Conservation (phyloP, 108 stramenopile genomes). For the Skeletonema costatum region DNA sequence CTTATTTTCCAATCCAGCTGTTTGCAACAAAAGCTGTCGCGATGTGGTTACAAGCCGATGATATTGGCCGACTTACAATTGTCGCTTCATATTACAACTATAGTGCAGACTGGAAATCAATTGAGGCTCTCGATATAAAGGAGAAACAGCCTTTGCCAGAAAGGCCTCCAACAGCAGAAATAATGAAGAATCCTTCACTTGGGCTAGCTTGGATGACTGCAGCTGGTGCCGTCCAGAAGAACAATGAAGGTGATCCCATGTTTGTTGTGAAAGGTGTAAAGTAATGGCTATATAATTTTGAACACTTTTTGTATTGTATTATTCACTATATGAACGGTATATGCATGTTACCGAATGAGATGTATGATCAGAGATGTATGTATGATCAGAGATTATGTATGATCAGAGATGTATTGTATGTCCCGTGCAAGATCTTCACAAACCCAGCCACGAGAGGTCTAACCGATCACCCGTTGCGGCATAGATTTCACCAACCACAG, state of each 20-base stretch:
- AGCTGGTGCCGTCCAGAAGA: slow-evolving; percentile 57
- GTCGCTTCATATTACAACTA: slow-evolving; percentile 77
- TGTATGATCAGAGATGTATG: no score
- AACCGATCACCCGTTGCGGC: slow-evolving; percentile 3
- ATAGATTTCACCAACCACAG: slow-evolving; percentile 26
- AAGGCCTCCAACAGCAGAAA: slow-evolving; percentile 53
- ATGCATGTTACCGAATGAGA: neutral
- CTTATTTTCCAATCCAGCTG: neutral
- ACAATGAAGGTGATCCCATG: slow-evolving; percentile 70
- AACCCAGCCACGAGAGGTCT: slow-evolving; percentile 20
- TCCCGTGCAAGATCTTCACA: neutral
- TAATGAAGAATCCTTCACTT: slow-evolving; percentile 55
- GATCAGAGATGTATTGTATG: no score
- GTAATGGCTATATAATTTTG: neutral
- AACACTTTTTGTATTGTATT: neutral
- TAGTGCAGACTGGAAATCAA: slow-evolving; percentile 54
- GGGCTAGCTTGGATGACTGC: slow-evolving; percentile 70
- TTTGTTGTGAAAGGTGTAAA: slow-evolving; percentile 76
- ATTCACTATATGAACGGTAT: neutral
- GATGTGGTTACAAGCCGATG: slow-evolving; percentile 84
- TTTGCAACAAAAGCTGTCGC: slow-evolving; percentile 74
- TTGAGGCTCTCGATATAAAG: slow-evolving; percentile 72
- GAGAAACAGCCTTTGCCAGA: slow-evolving; percentile 42
- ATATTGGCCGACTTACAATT: slow-evolving; percentile 68
- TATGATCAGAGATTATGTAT: no score